Base-by-base conservation (phyloP, 129 eudicot genomes). In the Erigeron canadensis region DNA sequence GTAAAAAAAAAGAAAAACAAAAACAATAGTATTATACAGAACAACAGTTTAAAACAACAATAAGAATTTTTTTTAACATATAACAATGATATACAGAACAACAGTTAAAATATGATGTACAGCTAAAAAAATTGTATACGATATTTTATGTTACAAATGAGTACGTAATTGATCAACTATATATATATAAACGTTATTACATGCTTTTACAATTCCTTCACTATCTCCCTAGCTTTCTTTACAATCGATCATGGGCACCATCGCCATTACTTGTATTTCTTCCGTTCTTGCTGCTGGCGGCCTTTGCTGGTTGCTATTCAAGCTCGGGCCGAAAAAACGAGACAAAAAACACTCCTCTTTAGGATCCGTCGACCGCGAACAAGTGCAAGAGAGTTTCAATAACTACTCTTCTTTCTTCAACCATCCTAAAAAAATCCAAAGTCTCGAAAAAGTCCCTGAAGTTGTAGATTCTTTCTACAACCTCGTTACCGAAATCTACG, bases 401-500 rank as follows among this genome's bases (percentile, higher is more conserved):
- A 82, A 81, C 72, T 94, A 94, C 90, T 94, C 95, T 95, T 89
- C 98, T 18, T 94, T 94, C 57, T 94, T 94, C 84, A 88, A 84
- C 65, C 81, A 87, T 34, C 98, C 98, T 1, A 94, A 89, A 74
- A 87, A 94, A 71, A 94, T 94, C 77, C 93, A 89, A 55, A 84
- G 54, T 5, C 69, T 84, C 2, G 96, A 94, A 5, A 89, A 89
- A 2, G 98, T 94, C 1, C 98, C 98, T 2, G 95, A 79, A 11
- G 89, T 94, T 71, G 98, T 94, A 11, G 93, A 89, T 68, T 87
- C 96, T 5, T 94, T 94, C 54, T 94, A 94, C 76, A 89, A 94
- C 40, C 90, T 94, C 65, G 98, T 94, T 48, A 94, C 98, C 10
- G 98, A 94, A 59, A 93, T 93, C 66, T 93, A 93, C 83, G 98